A percentile compares a stretch with the other conserved stretches of the same genome.
Evolutionary conservation across 2,329 filamentous ascomycete species (phyloP).

Genomic region (Epicoccum sorghinum): DNA sequence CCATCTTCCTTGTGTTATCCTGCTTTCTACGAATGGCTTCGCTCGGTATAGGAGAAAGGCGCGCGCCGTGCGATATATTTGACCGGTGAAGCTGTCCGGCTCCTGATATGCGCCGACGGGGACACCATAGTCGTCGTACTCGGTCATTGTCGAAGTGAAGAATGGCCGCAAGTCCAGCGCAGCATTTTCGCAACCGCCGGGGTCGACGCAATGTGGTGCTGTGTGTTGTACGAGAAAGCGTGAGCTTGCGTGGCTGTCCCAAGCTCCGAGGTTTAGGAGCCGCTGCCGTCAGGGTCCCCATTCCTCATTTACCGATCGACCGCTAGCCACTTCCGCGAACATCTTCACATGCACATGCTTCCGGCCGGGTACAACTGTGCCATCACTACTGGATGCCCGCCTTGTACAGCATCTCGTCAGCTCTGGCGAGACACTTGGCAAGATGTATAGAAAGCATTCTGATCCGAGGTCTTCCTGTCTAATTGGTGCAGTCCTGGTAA

Average conservation of each 20-base stretch:
- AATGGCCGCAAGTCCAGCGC: conserved; percentile 21
- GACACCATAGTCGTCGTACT: conserved; percentile 49
- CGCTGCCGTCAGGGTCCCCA: conserved; percentile 18
- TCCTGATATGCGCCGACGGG: conserved; percentile 47
- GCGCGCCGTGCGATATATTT: conserved; percentile 36
- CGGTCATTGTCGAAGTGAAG: conserved; percentile 37
- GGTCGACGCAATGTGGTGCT: conserved; percentile 6
- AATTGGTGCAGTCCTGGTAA: too few species aligned
- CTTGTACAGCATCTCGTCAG: too few species aligned
- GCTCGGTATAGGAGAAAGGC: conserved; percentile 41
- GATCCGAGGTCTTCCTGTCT: too few species aligned
- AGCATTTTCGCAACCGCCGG: conserved; percentile 35
- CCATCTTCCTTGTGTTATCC: conserved; percentile 19
- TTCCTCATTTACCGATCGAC: conserved; percentile 7
- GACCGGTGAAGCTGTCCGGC: conserved; percentile 42
- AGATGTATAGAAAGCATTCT: too few species aligned
- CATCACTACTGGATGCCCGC: too few species aligned
- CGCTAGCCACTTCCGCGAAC: conserved; percentile 7
- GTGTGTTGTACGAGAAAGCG: conserved; percentile 10
- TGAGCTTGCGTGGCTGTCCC: conserved; percentile 22
- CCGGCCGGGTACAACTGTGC: not conserved
- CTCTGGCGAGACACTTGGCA: too few species aligned
- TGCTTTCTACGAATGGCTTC: conserved; percentile 29
- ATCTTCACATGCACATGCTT: conserved; percentile 5
- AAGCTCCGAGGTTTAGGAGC: conserved; percentile 22